phyloP scores from a whole-genome alignment of 2,329 filamentous ascomycete genomes.

The Alternaria metachromatica region DNA sequence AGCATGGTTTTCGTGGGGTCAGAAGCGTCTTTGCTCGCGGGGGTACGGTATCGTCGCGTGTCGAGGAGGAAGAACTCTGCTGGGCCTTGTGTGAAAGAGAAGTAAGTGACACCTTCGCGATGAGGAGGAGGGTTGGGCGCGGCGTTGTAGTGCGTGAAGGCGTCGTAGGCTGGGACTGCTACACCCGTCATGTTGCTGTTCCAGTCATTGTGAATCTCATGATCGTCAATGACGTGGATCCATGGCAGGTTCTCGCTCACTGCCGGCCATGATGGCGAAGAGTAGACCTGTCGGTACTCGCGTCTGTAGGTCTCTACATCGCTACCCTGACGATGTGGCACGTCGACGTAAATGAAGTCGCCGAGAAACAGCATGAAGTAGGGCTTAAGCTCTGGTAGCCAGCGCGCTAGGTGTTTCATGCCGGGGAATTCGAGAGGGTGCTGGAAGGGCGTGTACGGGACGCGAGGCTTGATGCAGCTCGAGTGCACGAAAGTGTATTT shows the following conservation, averaged over 20 bases:
- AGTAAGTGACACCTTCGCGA: conserved; percentile 76
- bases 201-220: conserved; percentile 97
- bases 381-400: conserved; percentile 73
- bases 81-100: conserved; percentile 86
- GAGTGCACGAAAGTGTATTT: conserved; percentile 90
- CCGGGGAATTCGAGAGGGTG: conserved; percentile 85
- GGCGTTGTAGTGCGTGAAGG: conserved; percentile 86
- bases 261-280: conserved; percentile 86
- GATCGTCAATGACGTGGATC: conserved; percentile 96
- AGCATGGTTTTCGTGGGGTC: conserved; percentile 83
- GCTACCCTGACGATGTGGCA: conserved; percentile 78
- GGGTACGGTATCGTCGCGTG: conserved; percentile 82
- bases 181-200: conserved; percentile 79
- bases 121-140: conserved; percentile 79
- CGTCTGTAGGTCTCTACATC: conserved; percentile 78
- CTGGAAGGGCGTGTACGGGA: conserved; percentile 85
- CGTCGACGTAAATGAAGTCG: conserved; percentile 91
- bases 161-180: conserved; percentile 79
- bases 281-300: conserved; percentile 95
- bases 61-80: conserved; percentile 95
- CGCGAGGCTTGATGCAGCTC: conserved; percentile 88
- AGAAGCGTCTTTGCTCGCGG: conserved; percentile 68
- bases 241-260: conserved; percentile 84
- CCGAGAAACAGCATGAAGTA: conserved; percentile 78
- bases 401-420: conserved; percentile 75